Conservation (phyloP, 1,284 basidiomycete genomes). For the Cystobasidium pallidum region DNA sequence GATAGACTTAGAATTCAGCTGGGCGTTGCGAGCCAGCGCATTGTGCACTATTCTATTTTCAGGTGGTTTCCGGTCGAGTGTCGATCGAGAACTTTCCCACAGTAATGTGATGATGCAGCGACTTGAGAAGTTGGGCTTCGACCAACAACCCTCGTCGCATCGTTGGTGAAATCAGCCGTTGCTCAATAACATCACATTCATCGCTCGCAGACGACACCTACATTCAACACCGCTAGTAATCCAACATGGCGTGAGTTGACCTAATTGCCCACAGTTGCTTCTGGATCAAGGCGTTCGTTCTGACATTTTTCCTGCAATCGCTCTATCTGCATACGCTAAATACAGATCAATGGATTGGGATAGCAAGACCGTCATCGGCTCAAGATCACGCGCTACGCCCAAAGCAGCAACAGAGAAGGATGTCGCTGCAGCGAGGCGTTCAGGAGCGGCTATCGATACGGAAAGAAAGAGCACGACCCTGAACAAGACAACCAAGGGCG, state of each 20-base stretch:
- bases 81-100: conserved; percentile 20
- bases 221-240: neutral
- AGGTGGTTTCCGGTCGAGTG: neutral
- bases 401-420: conserved; percentile 66
- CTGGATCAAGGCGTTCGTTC: neutral
- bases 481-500: conserved; percentile 58
- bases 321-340: neutral
- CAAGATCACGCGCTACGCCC: conserved; percentile 69
- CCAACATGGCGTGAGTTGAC: conserved; percentile 22
- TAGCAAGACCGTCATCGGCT: conserved; percentile 73
- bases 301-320: conserved; percentile 1
- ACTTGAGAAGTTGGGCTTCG: neutral
- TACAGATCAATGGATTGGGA: conserved; percentile 65
- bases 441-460: conserved; percentile 59
- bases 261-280: neutral
- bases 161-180: too few relatives aligned
- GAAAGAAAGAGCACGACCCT: conserved; percentile 57
- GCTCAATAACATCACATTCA: too few relatives aligned
- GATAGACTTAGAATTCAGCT: too few relatives aligned
- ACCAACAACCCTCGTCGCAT: neutral
- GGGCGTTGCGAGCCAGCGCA: too few relatives aligned
- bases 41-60: neutral
- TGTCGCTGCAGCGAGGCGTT: conserved; percentile 57
- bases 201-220: neutral
- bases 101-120: neutral